Percentiles rank a stretch among this genome's conserved stretches.
Evolutionary conservation across 352 stramenopile genomes (phyloP).

Genomic region (Globisporangium alternatum): DNA sequence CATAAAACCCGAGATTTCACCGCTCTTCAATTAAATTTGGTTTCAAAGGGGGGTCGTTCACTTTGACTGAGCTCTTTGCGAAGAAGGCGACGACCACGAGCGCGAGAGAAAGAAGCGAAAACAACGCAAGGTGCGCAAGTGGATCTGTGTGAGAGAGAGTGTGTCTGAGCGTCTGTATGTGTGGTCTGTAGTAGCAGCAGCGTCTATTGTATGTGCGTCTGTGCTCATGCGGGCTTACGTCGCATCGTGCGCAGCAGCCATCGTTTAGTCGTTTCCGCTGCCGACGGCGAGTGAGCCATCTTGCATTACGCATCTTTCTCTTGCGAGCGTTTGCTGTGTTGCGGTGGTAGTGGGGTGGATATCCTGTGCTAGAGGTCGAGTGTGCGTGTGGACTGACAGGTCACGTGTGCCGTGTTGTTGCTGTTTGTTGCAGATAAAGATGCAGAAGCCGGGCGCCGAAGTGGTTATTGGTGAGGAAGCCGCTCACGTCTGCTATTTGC

Average conservation of each 20-base stretch:
- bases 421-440: conserved; percentile 17
- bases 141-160: background rate
- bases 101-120: conserved; percentile 1
- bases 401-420: background rate
- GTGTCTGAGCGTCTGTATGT: background rate
- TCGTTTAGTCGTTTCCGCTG: background rate
- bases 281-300: background rate
- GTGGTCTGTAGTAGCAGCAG: background rate
- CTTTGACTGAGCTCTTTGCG: conserved; percentile 1
- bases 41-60: background rate
- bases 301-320: too few species aligned
- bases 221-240: background rate
- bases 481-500: background rate
- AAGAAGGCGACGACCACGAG: background rate
- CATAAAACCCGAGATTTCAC: too few species aligned
- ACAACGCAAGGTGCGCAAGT: background rate
- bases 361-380: background rate
- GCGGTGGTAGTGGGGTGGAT: too few species aligned
- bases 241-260: background rate
- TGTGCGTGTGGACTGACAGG: background rate
- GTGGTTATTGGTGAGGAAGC: conserved; percentile 62
- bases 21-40: too few species aligned
- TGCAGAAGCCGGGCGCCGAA: conserved; percentile 78
- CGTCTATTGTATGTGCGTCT: background rate
- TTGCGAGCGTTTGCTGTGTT: too few species aligned